Base-by-base conservation (phyloP, 768 basidiomycete genomes). In the Suillus ampliporus region DNA sequence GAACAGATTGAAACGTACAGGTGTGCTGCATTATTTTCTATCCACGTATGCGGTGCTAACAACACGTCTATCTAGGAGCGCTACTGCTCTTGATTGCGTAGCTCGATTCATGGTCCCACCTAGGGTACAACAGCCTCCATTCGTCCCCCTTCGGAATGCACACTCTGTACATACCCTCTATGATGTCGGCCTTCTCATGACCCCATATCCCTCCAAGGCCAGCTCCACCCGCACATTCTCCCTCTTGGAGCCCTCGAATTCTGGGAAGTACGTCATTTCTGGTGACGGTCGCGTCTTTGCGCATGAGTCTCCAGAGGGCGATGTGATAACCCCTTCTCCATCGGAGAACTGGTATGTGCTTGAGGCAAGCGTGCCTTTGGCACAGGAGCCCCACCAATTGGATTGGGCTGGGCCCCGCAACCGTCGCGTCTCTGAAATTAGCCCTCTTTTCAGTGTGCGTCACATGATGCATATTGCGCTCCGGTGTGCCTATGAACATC, bases 1-100 rank as follows among this genome's bases (percentile, higher is more conserved):
- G 72, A 83, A 38, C 92, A 95, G 65, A 74, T 77, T 44, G 92
- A 94, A 68, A 81, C 81, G 58, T 89, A 82, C 74, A 81, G 89
- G 92, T 92, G 68, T 38, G 84, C 47, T 58, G 34, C 46, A 61
- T 5, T 17, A 65, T 46, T 19, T 37, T 57, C 14, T 34, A 53
- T 56, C 47, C 26, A 35, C 35, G 47, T 23, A 65, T n/a, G n/a
- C n/a, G n/a, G 53, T 67, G 41, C 35, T 71, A 23, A 69, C 34
- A 48, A 51, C 44, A 17, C 3, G 17, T 52, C 14, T 14, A 61
- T 17, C 67, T 5, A 89, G 86, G 65, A 78, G 74, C 19, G 69
- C 75, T 9, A 75, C 80, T n/a, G 78, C 80, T 19, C 58, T 74
- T 19, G 74, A 78, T 31, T 86, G 83, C 65, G 67, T 78, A 4